phyloP scores from a whole-genome alignment of 148 eudicot genomes.

The Spergularia marina region DNA sequence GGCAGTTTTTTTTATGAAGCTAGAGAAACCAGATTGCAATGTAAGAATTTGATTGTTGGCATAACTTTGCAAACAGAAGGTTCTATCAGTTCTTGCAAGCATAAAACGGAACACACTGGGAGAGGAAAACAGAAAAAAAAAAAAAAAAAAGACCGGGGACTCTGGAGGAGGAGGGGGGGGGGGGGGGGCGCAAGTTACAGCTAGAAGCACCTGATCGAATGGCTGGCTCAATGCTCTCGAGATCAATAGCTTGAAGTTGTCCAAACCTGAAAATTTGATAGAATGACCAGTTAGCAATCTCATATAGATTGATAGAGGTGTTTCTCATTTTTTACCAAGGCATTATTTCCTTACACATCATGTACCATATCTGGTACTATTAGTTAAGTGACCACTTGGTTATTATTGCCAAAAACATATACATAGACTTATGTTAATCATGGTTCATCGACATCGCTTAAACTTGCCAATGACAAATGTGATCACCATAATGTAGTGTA shows the following conservation, averaged over 20 bases:
- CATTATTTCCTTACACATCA: neutral
- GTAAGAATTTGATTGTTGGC: neutral
- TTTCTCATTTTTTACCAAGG: neutral
- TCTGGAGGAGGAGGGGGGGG: neutral
- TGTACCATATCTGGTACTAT: neutral
- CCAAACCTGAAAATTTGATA: constrained; percentile 65
- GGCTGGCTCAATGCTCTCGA: constrained; percentile 83
- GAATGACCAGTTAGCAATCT: neutral
- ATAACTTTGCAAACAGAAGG: neutral
- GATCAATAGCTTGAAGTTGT: constrained; percentile 92
- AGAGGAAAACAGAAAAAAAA: neutral
- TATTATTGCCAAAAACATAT: neutral
- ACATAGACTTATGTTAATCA: neutral
- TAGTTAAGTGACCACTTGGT: neutral
- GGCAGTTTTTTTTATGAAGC: neutral
- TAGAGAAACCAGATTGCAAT: neutral
- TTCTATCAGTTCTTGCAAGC: neutral
- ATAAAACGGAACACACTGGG: neutral
- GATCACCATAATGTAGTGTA: too few species aligned
- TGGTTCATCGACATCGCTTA: neutral
- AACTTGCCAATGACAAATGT: neutral
- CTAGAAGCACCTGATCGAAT: constrained; percentile 68
- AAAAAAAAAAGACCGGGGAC: too few species aligned
- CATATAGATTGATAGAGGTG: neutral
- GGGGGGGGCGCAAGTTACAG: neutral